Percentiles rank a stretch among this genome's conserved stretches.
Conservation (phyloP, 2,329 filamentous ascomycete genomes). For the Aureobasidium namibiae region DNA sequence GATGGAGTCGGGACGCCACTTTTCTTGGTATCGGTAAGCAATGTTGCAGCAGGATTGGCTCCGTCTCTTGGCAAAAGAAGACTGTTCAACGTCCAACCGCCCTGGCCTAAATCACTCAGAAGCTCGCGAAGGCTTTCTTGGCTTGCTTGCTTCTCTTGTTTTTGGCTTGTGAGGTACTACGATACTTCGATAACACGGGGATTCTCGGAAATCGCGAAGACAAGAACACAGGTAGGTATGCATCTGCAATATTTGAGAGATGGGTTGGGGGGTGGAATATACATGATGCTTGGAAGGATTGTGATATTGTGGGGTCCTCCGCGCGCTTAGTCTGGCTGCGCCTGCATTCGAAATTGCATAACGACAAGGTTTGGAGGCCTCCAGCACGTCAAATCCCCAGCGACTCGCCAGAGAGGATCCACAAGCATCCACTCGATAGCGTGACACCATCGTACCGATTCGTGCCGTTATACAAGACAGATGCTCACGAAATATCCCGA, state of each 20-base stretch:
- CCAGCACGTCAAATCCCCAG: no score
- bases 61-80: conserved; percentile 1
- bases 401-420: not conserved
- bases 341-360: not conserved
- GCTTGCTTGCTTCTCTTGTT: conserved; percentile 8
- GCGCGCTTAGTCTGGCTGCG: not conserved
- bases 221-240: not conserved
- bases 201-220: not conserved
- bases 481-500: not conserved
- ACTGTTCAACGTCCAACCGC: not conserved
- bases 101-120: not conserved
- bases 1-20: not conserved
- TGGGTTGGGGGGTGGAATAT: not conserved
- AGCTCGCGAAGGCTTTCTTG: conserved; percentile 11
- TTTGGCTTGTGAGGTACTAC: conserved; percentile 4
- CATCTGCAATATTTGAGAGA: not conserved
- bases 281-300: not conserved
- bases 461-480: not conserved
- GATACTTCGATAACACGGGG: conserved; percentile 7
- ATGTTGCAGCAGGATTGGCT: conserved; percentile 5
- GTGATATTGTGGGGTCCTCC: not conserved
- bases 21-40: conserved; percentile 12
- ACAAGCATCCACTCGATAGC: not conserved
- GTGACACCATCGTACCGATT: not conserved
- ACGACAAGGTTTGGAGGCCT: not conserved